Percentiles rank a stretch among this genome's conserved stretches.
phyloP scores from a whole-genome alignment of 257 asterid species.

The Solanum gandarillasii region DNA sequence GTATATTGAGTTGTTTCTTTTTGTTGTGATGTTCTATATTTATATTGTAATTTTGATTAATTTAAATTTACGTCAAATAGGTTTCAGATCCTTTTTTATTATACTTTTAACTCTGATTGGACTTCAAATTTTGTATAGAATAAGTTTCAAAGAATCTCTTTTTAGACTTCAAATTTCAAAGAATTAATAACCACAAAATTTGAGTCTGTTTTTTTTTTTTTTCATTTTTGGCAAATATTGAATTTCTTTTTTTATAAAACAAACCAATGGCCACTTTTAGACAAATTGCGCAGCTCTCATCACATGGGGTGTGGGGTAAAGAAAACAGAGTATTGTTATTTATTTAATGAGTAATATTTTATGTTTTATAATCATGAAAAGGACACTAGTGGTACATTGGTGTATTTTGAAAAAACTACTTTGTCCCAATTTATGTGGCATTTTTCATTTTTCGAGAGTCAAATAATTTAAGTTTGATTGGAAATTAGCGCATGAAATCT shows the following conservation, averaged over 20 bases:
- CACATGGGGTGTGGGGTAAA: neutral
- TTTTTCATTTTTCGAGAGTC: too few relatives aligned
- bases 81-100: too few relatives aligned
- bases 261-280: neutral
- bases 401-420: neutral
- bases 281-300: neutral
- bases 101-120: neutral
- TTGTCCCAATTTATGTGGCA: too few relatives aligned
- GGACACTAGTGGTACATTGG: neutral
- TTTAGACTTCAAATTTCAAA: neutral
- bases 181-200: neutral
- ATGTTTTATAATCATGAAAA: neutral
- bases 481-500: too few relatives aligned
- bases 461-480: too few relatives aligned
- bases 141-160: neutral
- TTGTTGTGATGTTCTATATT: neutral
- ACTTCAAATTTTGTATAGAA: neutral
- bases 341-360: neutral
- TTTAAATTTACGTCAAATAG: neutral
- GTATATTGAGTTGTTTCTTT: accelerated
- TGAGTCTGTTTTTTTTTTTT: neutral
- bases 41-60: accelerated
- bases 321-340: neutral
- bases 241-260: neutral
- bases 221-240: neutral